Evolutionary conservation across 495 filamentous ascomycete genomes (phyloP).

Genomic region (Paragyromitra xinjiangensis): DNA sequence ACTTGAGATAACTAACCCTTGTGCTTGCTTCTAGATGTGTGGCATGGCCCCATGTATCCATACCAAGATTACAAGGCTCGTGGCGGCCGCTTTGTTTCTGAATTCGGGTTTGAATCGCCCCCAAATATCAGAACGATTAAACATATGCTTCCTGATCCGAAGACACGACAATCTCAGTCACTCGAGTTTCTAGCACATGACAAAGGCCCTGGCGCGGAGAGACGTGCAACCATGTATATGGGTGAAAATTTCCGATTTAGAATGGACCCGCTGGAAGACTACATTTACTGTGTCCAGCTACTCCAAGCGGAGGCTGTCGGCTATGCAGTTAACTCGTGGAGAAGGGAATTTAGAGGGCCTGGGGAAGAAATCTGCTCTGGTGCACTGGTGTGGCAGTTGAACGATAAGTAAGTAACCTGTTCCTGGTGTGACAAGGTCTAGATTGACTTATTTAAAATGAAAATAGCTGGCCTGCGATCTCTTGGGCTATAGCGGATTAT

Average conservation of each 20-base stretch:
- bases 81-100: slow-evolving; percentile 71
- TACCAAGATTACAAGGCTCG: slow-evolving; percentile 73
- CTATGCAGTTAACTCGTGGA: slow-evolving; percentile 71
- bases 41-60: slow-evolving; percentile 59
- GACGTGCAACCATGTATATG: slow-evolving; percentile 77
- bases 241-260: slow-evolving; percentile 74
- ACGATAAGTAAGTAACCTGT: slow-evolving; percentile 70
- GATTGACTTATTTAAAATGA: not conserved
- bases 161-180: slow-evolving; percentile 76
- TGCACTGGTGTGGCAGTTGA: slow-evolving; percentile 87
- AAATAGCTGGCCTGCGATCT: slow-evolving; percentile 71
- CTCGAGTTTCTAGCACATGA: slow-evolving; percentile 93
- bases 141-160: slow-evolving; percentile 69
- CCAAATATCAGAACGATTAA: slow-evolving; percentile 79
- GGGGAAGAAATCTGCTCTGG: slow-evolving; percentile 69
- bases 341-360: slow-evolving; percentile 66
- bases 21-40: slow-evolving; percentile 22
- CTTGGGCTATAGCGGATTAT: slow-evolving; percentile 88
- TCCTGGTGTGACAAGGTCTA: too few species aligned
- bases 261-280: slow-evolving; percentile 61
- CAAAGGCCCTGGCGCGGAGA: slow-evolving; percentile 81
- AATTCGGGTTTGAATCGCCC: slow-evolving; percentile 92
- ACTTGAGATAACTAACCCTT: not conserved
- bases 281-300: slow-evolving; percentile 72
- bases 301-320: slow-evolving; percentile 73